These are phyloP conservation scores for Metarhizium humberi DNA, from an alignment of 2,329 filamentous ascomycete species.

Conservation along the genomic window DNA sequence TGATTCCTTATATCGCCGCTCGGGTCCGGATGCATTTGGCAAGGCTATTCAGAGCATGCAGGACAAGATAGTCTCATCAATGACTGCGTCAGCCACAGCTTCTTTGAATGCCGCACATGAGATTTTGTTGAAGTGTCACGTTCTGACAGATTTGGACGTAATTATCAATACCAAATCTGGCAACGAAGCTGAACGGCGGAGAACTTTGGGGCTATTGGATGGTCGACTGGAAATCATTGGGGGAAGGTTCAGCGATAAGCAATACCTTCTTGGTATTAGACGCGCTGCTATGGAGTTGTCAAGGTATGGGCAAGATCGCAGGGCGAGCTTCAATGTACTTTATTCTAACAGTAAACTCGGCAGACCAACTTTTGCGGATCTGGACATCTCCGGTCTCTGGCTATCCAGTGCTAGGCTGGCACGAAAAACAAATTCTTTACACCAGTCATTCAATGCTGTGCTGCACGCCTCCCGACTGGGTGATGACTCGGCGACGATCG, in stretches of 20 bases:
- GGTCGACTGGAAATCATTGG: slow-evolving; percentile 83
- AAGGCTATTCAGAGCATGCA: slow-evolving; percentile 54
- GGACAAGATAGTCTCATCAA: slow-evolving; percentile 58
- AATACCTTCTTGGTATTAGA: slow-evolving; percentile 79
- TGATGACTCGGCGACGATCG: slow-evolving; percentile 81
- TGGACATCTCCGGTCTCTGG: slow-evolving; percentile 78
- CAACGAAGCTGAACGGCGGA: slow-evolving; percentile 28
- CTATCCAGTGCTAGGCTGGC: slow-evolving; percentile 76
- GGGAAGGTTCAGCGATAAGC: slow-evolving; percentile 84
- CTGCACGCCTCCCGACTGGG: slow-evolving; percentile 78
- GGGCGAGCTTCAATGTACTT: neutral
- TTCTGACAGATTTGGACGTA: slow-evolving; percentile 77
- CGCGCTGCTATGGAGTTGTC: slow-evolving; percentile 80
- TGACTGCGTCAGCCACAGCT: slow-evolving; percentile 68
- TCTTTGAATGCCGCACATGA: slow-evolving; percentile 82
- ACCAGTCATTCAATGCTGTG: slow-evolving; percentile 89
- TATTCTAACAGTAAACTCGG: neutral
- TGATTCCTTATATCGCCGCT: slow-evolving; percentile 50
- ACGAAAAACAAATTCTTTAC: slow-evolving; percentile 72
- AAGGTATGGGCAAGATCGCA: slow-evolving; percentile 34
- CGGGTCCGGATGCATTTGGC: slow-evolving; percentile 41
- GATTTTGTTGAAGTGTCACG: slow-evolving; percentile 75
- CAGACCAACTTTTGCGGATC: slow-evolving; percentile 52
- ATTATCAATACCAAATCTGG: slow-evolving; percentile 46
- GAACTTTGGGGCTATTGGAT: slow-evolving; percentile 38